Base-by-base conservation (phyloP, 257 asterid genomes). In the Solanum chaucha region DNA sequence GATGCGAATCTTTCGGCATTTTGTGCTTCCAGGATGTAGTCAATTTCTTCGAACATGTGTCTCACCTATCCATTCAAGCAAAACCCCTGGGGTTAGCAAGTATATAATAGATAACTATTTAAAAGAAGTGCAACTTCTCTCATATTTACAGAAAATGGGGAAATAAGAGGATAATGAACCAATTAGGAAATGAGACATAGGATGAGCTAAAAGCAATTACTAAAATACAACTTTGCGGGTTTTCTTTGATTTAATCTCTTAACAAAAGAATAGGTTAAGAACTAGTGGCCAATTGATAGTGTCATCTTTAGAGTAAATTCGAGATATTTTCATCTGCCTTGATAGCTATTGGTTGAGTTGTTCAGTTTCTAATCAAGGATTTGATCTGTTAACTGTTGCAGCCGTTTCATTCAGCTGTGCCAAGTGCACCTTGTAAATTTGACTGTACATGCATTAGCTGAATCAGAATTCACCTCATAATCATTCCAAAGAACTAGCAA, bases 11-110 rank as follows among this genome's bases (percentile, higher is more conserved):
- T 98, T 92, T 95, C 99, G 72, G 99, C 99, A 91, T 97, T 96
- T 89, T 95, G 93, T 88, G 96, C 99, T 93, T 97, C 99, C 93
- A 94, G 89, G 87, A 96, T 91, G 91, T 97, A 97, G 92, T 97
- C 99, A 90, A 97, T 97, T 93, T 97, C 99, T 71, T 97, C 96
- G 67, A 97, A 97, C 99, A 97, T 97, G 82, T 95, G 99, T 82
- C 99, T 94, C 92, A 97, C 98, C 99, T 97, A 86, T 89, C 90
- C 91, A 91, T 68, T 88, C 84, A 90, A 91, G 87, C 72, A 89
- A 88, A 86, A 67, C 89, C 59, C 84, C 86, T 74, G 84, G 82
- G 34, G 82, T 89, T 74, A 72, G 86, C 67, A 74, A 64, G 82
- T 82, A 83, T 86, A 88, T 75, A 77, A 88, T 85, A 74, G 71